Evolutionary conservation across 805 yeast species (phyloP).

Genomic region (Ogataea naganishii): DNA sequence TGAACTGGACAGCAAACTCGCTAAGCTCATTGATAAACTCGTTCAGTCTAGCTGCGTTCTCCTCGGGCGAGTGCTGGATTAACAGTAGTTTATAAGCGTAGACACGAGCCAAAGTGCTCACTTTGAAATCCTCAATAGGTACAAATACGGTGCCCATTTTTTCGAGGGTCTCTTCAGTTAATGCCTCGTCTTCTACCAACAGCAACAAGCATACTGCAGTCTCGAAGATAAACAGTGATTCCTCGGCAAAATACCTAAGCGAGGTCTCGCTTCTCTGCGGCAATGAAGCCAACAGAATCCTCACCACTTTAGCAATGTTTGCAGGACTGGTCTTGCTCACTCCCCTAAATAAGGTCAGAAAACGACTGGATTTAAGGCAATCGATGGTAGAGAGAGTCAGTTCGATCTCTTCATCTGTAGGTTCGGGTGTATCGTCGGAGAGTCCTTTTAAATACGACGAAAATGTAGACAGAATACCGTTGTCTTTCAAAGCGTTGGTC

Average conservation of each 20-base stretch:
- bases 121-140: constrained; percentile 18
- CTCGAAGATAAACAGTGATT: constrained; percentile 23
- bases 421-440: constrained; percentile 82
- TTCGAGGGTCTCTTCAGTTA: constrained; percentile 12
- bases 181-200: constrained; percentile 17
- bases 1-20: constrained; percentile 16
- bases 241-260: constrained; percentile 18
- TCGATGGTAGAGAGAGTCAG: constrained; percentile 75
- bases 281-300: constrained; percentile 24
- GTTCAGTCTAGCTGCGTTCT: constrained; percentile 12
- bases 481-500: constrained; percentile 57
- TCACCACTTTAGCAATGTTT: constrained; percentile 26
- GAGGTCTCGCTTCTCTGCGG: constrained; percentile 23
- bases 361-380: constrained; percentile 65
- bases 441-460: constrained; percentile 87
- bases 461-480: constrained; percentile 80
- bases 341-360: constrained; percentile 46
- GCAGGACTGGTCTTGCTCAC: constrained; percentile 29
- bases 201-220: constrained; percentile 22
- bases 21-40: constrained; percentile 17
- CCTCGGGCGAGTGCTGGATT: constrained; percentile 24
- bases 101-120: constrained; percentile 30
- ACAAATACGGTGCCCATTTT: constrained; percentile 14
- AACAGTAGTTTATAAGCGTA: constrained; percentile 44
- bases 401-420: constrained; percentile 88